Evolutionary conservation across 306 rosid genomes (phyloP), one percentile per base, ranked within the genome.

Genomic region (Hippophae rhamnoides): DNA sequence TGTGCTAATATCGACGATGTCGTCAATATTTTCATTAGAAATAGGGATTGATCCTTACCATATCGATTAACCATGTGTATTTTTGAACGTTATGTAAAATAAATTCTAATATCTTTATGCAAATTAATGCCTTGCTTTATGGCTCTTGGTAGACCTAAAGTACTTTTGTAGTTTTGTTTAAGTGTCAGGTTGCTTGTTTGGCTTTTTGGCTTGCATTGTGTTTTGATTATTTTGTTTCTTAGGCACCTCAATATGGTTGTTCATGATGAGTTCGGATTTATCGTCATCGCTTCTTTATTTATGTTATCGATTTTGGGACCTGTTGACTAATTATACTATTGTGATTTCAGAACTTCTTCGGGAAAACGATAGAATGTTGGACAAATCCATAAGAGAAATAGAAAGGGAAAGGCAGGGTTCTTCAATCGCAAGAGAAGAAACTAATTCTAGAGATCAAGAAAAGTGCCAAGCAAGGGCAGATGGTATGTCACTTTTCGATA

Each of bases 401-500:
- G 99, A 92, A 69, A 86, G 99, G 49, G 99, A 92, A 79, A 80
- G 96, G 70, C 93, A 84, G 70, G 77, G 83, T 13, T 13, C 84
- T 92, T 65, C 99, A 92, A 68, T 5, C 85, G 26, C 99, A 85
- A 43, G 99, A 92, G 83, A 92, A 92, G 87, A 92, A 92, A 68
- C 75, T 92, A 62, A 92, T 92, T 71, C 14, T 46, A 41, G 99
- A 92, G 86, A 92, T 92, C 69, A 92, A 92, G 88, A 92, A 92
- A 80, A 87, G 93, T 67, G 99, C 99, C 48, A 92, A 92, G 68
- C 99, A 92, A 78, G 96, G 99, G 58, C 99, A 92, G 79, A 92
- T 92, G 99, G 99, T 92, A 63, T 27, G 81, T 46, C 41, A 2
- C 50, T 43, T 61, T 69, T 48, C 65, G 14, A 10, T 47, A 41